phyloP scores from a whole-genome alignment of 2,329 filamentous ascomycete species.

The Exophiala lecanii-corni region DNA sequence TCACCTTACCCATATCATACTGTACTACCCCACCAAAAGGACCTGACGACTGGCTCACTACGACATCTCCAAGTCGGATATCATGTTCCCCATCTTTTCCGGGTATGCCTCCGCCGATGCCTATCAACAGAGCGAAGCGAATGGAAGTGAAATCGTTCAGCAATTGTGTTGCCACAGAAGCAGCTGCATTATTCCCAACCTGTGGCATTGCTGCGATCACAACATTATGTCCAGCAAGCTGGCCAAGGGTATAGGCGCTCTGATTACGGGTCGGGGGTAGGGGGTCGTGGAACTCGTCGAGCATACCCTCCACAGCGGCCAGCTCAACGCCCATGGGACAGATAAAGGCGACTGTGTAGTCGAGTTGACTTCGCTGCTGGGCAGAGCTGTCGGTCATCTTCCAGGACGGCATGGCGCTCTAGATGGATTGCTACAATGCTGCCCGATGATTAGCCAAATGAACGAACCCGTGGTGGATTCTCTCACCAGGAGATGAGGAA shows the following conservation, averaged over 20 bases:
- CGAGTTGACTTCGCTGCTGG: no score
- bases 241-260: constrained; percentile 17
- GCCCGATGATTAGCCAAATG: no score
- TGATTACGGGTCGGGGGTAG: constrained; percentile 10
- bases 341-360: constrained; percentile 30
- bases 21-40: constrained; percentile 24
- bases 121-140: constrained; percentile 26
- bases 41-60: constrained; percentile 24
- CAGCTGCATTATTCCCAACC: constrained; percentile 21
- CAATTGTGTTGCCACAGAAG: constrained; percentile 20
- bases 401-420: no score
- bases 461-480: neutral
- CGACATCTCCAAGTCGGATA: constrained; percentile 27
- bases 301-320: constrained; percentile 25
- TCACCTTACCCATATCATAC: constrained; percentile 19
- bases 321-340: constrained; percentile 29
- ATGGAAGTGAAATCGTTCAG: constrained; percentile 21
- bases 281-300: constrained; percentile 22
- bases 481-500: no score
- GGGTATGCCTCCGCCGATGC: constrained; percentile 27
- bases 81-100: constrained; percentile 17
- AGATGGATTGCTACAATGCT: no score
- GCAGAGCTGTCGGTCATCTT: no score
- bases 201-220: constrained; percentile 20
- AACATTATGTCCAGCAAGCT: constrained; percentile 22